Evolutionary conservation across 2,329 filamentous ascomycete species (phyloP), one percentile per base, ranked within the genome.

Genomic region (Xylaria sp.): DNA sequence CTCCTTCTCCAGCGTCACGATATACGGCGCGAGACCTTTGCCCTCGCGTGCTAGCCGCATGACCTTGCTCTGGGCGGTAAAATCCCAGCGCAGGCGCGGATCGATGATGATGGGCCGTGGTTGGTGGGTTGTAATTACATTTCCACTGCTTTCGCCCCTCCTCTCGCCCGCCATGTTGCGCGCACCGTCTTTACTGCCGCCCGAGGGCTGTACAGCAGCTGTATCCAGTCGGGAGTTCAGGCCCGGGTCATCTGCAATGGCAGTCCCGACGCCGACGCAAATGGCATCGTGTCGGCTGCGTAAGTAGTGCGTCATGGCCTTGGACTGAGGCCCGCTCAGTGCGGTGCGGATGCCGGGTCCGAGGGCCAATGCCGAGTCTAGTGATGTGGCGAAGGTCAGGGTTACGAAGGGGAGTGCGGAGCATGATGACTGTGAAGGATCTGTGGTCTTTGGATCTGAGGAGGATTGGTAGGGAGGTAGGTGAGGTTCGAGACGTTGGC

Each of bases 231-330:
- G 89, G 76, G 92, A 96, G 77, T 97, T 97, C 60, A 98, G 82
- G 2, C 89, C 89, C 2, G 95, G 95, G 75, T 97, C 87, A 77
- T 98, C 95, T 22, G 92, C 91, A 29, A 93, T 82, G 7, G 93
- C 92, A 0, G 95, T 98, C 2, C 91, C 91, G 4, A 91, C 92
- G 25, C 95, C 95, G 36, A 98, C 84, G 27, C 96, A 84, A 72
- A 97, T 97, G 44, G 92, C 93, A 69, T 92, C 89, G 80, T 98
- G 94, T 17, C 86, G 87, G 13, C 90, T 90, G 73, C 95, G 92
- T 31, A 98, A 86, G 77, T 92, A 93, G 79, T 98, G 95, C 0
- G 95, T 97, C 93, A 98, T 96, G 60, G 92, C 87, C 79, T 97
- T 97, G 42, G 93, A 93, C 69, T 90, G 85, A 0, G 91, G 87